Evolutionary conservation across 163 green algal species (phyloP).

Genomic region (Chlamydomonas reinhardtii): DNA sequence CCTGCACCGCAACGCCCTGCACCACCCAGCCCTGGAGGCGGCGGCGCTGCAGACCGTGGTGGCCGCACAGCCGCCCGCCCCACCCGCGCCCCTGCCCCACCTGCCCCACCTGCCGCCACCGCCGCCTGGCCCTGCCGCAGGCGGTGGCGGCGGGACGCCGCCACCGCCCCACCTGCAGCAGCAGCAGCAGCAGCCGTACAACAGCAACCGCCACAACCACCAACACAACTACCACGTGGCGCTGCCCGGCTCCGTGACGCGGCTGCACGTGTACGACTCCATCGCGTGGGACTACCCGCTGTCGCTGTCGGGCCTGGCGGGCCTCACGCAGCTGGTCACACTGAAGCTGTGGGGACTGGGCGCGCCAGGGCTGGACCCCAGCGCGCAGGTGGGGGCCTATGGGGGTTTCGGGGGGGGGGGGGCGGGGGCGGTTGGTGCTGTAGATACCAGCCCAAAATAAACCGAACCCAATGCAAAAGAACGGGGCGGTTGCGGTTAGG

Average conservation of each 20-base stretch:
- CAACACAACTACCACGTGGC: no score
- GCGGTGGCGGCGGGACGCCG: no score
- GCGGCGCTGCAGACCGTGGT: constrained; percentile 18
- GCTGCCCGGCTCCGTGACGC: neutral
- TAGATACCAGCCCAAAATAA: no score
- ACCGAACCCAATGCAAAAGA: no score
- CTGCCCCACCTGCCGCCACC: no score
- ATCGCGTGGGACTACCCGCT: constrained; percentile 41
- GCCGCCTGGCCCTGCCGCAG: no score
- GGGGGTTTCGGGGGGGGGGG: neutral
- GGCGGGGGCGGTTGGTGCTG: neutral
- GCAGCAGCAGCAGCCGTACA: no score
- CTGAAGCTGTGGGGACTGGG: constrained; percentile 43
- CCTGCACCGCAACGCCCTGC: constrained; percentile 14
- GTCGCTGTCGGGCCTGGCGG: neutral
- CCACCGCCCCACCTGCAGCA: no score
- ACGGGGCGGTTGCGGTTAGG: no score
- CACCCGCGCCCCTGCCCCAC: neutral
- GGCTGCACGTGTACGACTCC: constrained; percentile 32
- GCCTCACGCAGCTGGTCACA: constrained; percentile 20
- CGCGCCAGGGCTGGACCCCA: constrained; percentile 38
- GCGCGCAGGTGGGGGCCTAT: constrained; percentile 6
- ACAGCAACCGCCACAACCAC: no score
- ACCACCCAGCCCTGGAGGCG: constrained; percentile 25
- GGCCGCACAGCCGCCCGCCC: neutral